phyloP scores from a whole-genome alignment of 805 yeast genomes.

The Candida vaughaniae region DNA sequence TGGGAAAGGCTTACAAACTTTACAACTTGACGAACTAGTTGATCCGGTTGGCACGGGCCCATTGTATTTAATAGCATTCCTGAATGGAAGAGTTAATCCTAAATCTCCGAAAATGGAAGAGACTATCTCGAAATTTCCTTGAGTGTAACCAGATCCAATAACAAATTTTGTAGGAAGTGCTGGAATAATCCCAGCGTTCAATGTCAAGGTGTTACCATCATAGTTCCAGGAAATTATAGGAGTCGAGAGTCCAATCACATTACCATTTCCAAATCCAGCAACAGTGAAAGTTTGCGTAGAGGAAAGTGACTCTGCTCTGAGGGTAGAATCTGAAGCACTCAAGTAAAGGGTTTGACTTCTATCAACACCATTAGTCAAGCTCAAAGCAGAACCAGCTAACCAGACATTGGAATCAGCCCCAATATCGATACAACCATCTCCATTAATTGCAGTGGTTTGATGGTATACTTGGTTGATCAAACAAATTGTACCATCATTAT shows the following conservation, averaged over 20 bases:
- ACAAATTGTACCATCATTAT: slow-evolving; percentile 24
- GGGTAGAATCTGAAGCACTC: slow-evolving; percentile 15
- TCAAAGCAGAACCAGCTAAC: slow-evolving; percentile 8
- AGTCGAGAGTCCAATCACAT: slow-evolving; percentile 14
- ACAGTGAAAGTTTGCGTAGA: slow-evolving; percentile 16
- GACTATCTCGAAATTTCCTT: slow-evolving; percentile 4
- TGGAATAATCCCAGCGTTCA: background rate
- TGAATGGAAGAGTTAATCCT: slow-evolving; percentile 11
- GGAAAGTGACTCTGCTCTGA: slow-evolving; percentile 14
- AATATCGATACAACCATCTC: slow-evolving; percentile 19
- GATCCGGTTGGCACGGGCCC: slow-evolving; percentile 14
- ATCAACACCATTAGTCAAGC: slow-evolving; percentile 8
- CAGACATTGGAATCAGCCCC: slow-evolving; percentile 11
- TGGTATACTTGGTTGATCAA: slow-evolving; percentile 18
- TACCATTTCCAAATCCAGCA: slow-evolving; percentile 23
- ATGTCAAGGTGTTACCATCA: slow-evolving; percentile 8
- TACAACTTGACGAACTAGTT: slow-evolving; percentile 14
- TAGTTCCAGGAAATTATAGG: slow-evolving; percentile 1
- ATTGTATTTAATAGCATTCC: slow-evolving; percentile 12
- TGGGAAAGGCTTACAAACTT: slow-evolving; percentile 13
- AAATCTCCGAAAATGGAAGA: slow-evolving; percentile 12
- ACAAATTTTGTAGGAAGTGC: slow-evolving; percentile 9
- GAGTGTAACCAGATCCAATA: slow-evolving; percentile 22
- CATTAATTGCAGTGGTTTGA: slow-evolving; percentile 15
- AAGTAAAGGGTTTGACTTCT: slow-evolving; percentile 18